Percentiles rank a stretch among this genome's conserved stretches.
phyloP scores from a whole-genome alignment of 2,329 filamentous ascomycete species.

The Cercospora sesami region DNA sequence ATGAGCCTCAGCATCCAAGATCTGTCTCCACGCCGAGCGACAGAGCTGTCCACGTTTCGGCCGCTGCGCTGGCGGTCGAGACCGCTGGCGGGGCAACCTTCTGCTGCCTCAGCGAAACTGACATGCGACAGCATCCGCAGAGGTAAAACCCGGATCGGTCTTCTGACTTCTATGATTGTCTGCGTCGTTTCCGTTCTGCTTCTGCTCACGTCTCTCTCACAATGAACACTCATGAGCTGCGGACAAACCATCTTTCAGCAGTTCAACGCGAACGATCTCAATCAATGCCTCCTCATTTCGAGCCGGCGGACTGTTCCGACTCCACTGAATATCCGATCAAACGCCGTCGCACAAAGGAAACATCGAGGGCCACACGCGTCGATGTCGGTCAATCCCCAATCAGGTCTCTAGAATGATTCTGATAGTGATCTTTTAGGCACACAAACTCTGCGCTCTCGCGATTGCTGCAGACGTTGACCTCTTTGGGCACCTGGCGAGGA shows the following conservation, averaged over 20 bases:
- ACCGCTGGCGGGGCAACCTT: constrained; percentile 11
- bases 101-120: constrained; percentile 4
- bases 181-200: neutral
- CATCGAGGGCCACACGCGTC: neutral
- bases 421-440: neutral
- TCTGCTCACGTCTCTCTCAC: neutral
- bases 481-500: constrained; percentile 1
- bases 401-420: neutral
- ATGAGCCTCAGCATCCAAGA: constrained; percentile 2
- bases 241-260: neutral
- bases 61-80: constrained; percentile 1
- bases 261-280: neutral
- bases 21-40: neutral
- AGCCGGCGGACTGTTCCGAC: neutral
- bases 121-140: neutral
- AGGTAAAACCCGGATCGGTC: neutral
- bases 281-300: neutral
- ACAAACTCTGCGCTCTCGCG: constrained; percentile 5
- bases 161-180: neutral
- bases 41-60: neutral
- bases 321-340: constrained; percentile 2
- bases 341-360: neutral
- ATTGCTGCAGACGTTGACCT: constrained; percentile 10
- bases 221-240: neutral
- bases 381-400: neutral